Evolutionary conservation across 2,329 filamentous ascomycete genomes (phyloP).

Genomic region (Talaromyces sp.): DNA sequence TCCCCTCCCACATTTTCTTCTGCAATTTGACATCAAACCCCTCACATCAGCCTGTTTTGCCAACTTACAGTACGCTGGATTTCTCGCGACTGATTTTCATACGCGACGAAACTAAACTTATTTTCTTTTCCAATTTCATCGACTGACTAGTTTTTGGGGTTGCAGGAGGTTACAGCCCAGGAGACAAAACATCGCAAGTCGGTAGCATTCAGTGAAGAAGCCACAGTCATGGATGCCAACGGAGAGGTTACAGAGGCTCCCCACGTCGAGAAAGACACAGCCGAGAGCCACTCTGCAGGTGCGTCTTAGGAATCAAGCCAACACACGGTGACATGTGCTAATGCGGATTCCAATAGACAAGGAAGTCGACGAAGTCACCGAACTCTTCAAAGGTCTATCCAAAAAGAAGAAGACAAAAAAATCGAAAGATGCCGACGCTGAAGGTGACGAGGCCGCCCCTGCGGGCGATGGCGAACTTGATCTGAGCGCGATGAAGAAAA

Average conservation of each 20-base stretch:
- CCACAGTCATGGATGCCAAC: conserved; percentile 83
- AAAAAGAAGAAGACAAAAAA: conserved; percentile 70
- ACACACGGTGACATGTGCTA: conserved; percentile 4
- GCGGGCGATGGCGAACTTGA: conserved; percentile 61
- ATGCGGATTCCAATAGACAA: conserved; percentile 43
- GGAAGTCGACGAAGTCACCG: conserved; percentile 62
- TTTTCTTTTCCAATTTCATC: background rate
- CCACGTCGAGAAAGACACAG: conserved; percentile 70
- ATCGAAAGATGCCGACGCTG: conserved; percentile 48
- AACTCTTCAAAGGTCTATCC: conserved; percentile 64
- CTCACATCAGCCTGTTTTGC: conserved; percentile 11
- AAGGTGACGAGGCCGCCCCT: conserved; percentile 47
- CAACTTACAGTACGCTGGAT: background rate
- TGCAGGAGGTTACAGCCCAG: conserved; percentile 36
- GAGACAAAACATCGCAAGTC: conserved; percentile 75
- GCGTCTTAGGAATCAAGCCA: conserved; percentile 35
- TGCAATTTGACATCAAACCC: conserved; percentile 25
- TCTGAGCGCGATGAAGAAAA: conserved; percentile 71
- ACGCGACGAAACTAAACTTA: background rate
- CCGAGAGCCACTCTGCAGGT: conserved; percentile 72
- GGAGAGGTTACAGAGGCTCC: conserved; percentile 74
- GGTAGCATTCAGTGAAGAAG: conserved; percentile 85
- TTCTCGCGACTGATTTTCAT: background rate
- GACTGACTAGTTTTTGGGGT: conserved; percentile 19
- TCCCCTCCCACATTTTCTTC: conserved; percentile 36